These are phyloP conservation scores for Hortaea werneckii DNA, from an alignment of 2,329 filamentous ascomycete genomes.

Conservation along the genomic window DNA sequence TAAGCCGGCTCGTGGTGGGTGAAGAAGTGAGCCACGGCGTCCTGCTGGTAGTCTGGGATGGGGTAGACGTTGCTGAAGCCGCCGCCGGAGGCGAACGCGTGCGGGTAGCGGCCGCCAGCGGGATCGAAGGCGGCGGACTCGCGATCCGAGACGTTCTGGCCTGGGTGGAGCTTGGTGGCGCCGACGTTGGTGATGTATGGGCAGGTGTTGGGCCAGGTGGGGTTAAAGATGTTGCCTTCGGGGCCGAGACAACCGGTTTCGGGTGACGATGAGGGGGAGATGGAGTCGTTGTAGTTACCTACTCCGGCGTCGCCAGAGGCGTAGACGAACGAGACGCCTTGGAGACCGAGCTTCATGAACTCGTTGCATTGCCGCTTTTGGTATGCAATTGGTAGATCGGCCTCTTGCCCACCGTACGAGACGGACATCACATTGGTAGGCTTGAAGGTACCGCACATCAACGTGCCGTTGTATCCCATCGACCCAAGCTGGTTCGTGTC, in stretches of 20 bases:
- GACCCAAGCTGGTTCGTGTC: constrained; percentile 27
- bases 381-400: constrained; percentile 44
- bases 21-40: constrained; percentile 29
- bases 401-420: constrained; percentile 46
- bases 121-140: constrained; percentile 11
- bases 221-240: constrained; percentile 30
- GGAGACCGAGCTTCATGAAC: constrained; percentile 37
- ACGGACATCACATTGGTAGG: constrained; percentile 48
- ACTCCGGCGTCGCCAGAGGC: constrained; percentile 38
- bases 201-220: constrained; percentile 23
- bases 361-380: constrained; percentile 34
- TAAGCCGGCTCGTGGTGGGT: constrained; percentile 16
- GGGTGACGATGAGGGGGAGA: constrained; percentile 3
- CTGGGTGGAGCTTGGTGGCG: constrained; percentile 29
- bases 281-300: constrained; percentile 17
- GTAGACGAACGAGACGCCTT: constrained; percentile 37
- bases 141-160: constrained; percentile 3
- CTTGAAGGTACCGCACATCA: constrained; percentile 37
- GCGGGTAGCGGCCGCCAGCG: not conserved
- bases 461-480: constrained; percentile 33
- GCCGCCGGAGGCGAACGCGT: constrained; percentile 15
- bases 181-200: constrained; percentile 36
- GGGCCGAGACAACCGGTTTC: constrained; percentile 11
- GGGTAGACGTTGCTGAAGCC: constrained; percentile 31
- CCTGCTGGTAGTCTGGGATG: constrained; percentile 26